Evolutionary conservation across 257 asterid species (phyloP).

Genomic region (Gentiana straminea): DNA sequence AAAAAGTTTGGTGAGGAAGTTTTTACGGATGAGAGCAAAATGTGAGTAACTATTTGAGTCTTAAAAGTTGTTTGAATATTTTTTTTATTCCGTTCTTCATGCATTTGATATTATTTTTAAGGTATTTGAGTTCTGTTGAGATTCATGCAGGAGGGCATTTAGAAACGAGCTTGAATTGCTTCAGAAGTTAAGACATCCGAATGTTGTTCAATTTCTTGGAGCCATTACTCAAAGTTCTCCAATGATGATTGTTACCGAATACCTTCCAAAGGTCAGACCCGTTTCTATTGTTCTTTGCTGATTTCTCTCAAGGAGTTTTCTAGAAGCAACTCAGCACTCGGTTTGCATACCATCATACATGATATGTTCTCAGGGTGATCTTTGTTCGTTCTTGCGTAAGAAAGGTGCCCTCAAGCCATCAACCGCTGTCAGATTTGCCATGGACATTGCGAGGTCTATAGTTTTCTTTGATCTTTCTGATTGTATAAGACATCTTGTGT

Average conservation of each 20-base stretch:
- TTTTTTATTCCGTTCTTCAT: neutral
- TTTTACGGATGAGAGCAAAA: constrained; percentile 66
- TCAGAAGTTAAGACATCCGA: constrained; percentile 93
- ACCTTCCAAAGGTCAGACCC: constrained; percentile 69
- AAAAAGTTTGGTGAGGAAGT: constrained; percentile 70
- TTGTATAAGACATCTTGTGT: neutral
- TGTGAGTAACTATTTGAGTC: constrained; percentile 42
- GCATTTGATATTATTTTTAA: neutral
- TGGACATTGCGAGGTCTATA: constrained; percentile 87
- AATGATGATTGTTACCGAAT: constrained; percentile 98
- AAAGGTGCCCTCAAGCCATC: constrained; percentile 77
- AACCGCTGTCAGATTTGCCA: constrained; percentile 78
- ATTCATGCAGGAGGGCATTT: constrained; percentile 56
- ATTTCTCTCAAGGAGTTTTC: neutral
- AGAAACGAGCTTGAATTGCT: constrained; percentile 85
- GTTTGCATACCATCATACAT: neutral
- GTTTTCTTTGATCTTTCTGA: constrained; percentile 2
- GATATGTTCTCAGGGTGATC: constrained; percentile 57
- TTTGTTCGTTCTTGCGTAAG: constrained; percentile 48
- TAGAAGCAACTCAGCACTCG: too few relatives aligned
- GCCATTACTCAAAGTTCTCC: constrained; percentile 98
- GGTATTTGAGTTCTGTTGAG: constrained; percentile 8
- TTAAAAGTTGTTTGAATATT: neutral
- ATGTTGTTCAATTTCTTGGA: constrained; percentile 93
- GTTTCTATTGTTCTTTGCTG: neutral